Base-by-base conservation (phyloP, 2,329 filamentous ascomycete species). In the Penicillium hesseltinei region DNA sequence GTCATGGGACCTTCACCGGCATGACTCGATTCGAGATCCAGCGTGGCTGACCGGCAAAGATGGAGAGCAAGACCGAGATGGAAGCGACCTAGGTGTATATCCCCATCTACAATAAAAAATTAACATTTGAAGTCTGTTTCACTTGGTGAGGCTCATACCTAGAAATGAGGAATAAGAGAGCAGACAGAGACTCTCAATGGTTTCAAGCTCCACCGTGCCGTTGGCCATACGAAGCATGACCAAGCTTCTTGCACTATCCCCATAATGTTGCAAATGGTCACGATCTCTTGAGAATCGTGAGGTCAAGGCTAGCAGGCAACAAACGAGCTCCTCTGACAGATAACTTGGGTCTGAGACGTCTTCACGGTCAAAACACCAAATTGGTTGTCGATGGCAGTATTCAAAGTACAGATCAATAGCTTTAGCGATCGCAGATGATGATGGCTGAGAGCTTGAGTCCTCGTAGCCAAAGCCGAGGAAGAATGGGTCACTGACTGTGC, bases 181-280 rank as follows among this genome's bases (percentile, higher is more conserved):
- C 5, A 82, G 66, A 65, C 81, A 82, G 8, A 82, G 61, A 60
- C 79, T 81, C 60, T 82, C 80, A 3, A 82, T 78, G 0, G 80
- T 82, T 17, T 75, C 70, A 2, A 82, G 66, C 50, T 79, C 77
- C 2, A 82, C 80, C 0, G 78, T 76, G 2, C 80, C 80, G 56
- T 81, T 80, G 0, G 80, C 80, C 36, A 82, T 77, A 21, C 80
- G 78, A 5, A 81, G 72, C 80, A 82, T 82, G 19, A 72, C 66
- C 33, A 72, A 33, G 2, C 64, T 71, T 47, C 66, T 61, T 71
- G 75, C 61, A 74, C 66, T 54, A 66, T 77, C 69, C 69, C 77
- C 40, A 74, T 80, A 68, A 71, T 69, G 64, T 58, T 67, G 60
- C 11, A 65, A 40, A 51, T 70, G 65, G 23, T 68, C 65, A 5